Percentiles rank a stretch among this genome's conserved stretches.
These are phyloP conservation scores for Calamus simplicifolius DNA, from an alignment of 176 grass and related monocot genomes.

Conservation along the genomic window DNA sequence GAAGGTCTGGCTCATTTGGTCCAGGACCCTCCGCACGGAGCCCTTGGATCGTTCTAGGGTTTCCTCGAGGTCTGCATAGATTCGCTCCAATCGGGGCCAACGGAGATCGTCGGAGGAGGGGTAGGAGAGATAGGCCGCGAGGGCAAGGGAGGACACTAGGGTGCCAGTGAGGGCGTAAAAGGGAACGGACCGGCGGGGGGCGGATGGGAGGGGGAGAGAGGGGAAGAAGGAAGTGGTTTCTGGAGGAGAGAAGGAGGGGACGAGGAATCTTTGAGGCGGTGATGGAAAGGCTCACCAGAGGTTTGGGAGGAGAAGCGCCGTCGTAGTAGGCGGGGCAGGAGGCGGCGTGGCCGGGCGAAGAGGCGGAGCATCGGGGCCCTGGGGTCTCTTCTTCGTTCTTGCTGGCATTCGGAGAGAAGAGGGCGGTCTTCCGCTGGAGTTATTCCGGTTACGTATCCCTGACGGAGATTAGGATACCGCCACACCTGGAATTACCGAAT, in stretches of 20 bases:
- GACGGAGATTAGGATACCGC: too few relatives aligned
- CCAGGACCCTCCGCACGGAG: conserved; percentile 52
- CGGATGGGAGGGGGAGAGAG: neutral
- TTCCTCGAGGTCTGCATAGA: conserved; percentile 53
- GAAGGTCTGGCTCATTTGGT: conserved; percentile 64
- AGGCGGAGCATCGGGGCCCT: conserved; percentile 28
- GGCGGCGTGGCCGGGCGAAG: conserved; percentile 12
- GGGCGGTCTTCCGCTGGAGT: too few relatives aligned
- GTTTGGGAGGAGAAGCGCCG: conserved; percentile 19
- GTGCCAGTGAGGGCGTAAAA: conserved; percentile 23
- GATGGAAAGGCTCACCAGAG: neutral
- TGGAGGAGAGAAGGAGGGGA: conserved; percentile 4
- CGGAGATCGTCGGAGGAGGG: conserved; percentile 19
- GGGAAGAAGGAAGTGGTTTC: neutral
- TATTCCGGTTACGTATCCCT: too few relatives aligned
- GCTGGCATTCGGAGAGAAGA: too few relatives aligned
- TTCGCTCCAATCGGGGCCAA: conserved; percentile 22
- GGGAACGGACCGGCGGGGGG: neutral
- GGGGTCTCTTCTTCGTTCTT: too few relatives aligned
- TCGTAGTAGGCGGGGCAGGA: neutral
- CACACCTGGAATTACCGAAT: too few relatives aligned
- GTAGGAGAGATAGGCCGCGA: conserved; percentile 17
- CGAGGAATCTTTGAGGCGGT: neutral
- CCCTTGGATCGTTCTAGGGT: conserved; percentile 55
- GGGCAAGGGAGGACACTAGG: conserved; percentile 20